A percentile compares a stretch with the other conserved stretches of the same genome.
phyloP scores from a whole-genome alignment of 129 eudicot genomes.

The Tanacetum coccineum region DNA sequence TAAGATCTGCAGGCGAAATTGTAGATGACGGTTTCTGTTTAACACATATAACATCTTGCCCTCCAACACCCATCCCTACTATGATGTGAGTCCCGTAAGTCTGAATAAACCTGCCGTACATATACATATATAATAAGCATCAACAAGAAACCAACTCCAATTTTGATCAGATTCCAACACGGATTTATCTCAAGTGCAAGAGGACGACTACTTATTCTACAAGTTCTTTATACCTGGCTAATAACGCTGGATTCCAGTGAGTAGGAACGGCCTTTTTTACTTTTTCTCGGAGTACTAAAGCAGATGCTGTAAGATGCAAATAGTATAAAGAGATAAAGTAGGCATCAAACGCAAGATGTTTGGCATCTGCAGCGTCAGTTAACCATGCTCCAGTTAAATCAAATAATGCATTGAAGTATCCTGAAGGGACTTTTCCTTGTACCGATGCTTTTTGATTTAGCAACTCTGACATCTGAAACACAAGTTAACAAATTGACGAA shows the following conservation, averaged over 20 bases:
- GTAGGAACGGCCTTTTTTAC: conserved; percentile 90
- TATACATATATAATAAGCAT: conserved; percentile 15
- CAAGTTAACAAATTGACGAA: conserved; percentile 4
- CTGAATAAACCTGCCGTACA: conserved; percentile 74
- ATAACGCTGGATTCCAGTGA: conserved; percentile 84
- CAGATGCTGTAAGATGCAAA: conserved; percentile 75
- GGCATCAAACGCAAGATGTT: conserved; percentile 90
- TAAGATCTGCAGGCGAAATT: conserved; percentile 74
- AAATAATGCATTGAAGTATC: conserved; percentile 80
- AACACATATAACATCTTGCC: conserved; percentile 88
- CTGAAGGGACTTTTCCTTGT: conserved; percentile 97
- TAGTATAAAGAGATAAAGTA: conserved; percentile 76
- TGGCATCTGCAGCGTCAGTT: conserved; percentile 76
- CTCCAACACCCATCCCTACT: conserved; percentile 91
- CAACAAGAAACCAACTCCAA: not conserved
- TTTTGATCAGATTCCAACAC: no score
- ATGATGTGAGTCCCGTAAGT: conserved; percentile 93
- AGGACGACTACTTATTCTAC: not conserved
- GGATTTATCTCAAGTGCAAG: not conserved
- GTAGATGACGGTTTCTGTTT: conserved; percentile 75
- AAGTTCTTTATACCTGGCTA: conserved; percentile 55
- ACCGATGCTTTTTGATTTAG: conserved; percentile 87
- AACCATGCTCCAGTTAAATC: conserved; percentile 90
- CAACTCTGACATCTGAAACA: conserved; percentile 89
- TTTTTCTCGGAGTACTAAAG: conserved; percentile 61